These are phyloP conservation scores for Achaetomiella virescens DNA, from an alignment of 495 filamentous ascomycete species.

Conservation along the genomic window DNA sequence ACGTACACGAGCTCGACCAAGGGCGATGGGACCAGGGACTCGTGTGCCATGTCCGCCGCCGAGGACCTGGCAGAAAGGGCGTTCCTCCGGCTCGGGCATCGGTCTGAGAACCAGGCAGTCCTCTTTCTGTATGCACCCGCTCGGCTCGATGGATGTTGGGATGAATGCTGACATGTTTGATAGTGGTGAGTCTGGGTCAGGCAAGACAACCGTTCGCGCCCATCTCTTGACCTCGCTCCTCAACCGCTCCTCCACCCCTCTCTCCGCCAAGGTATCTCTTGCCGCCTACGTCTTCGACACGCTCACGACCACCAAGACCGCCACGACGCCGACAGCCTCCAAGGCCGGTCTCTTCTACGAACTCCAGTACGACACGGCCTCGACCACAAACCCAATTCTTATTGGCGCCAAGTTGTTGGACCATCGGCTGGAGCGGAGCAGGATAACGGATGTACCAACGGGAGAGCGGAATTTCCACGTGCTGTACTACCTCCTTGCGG, in stretches of 20 bases:
- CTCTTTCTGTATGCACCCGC: constrained; percentile 71
- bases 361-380: constrained; percentile 87
- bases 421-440: constrained; percentile 82
- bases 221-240: constrained; percentile 80
- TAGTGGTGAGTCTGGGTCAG: constrained; percentile 90
- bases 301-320: constrained; percentile 94
- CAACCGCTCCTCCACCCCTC: constrained; percentile 79
- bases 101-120: constrained; percentile 86
- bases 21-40: constrained; percentile 83
- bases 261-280: constrained; percentile 87
- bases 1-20: constrained; percentile 84
- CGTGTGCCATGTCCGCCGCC: constrained; percentile 77
- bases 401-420: constrained; percentile 93
- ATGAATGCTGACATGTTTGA: constrained; percentile 21
- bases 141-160: neutral
- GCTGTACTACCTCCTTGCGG: constrained; percentile 89
- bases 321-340: constrained; percentile 89
- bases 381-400: constrained; percentile 70
- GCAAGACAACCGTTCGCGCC: constrained; percentile 89
- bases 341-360: constrained; percentile 94
- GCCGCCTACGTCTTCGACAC: constrained; percentile 93
- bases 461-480: constrained; percentile 96
- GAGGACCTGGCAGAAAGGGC: constrained; percentile 84
- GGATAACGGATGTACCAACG: constrained; percentile 84
- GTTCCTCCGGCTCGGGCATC: constrained; percentile 75